A percentile compares a stretch with the other conserved stretches of the same genome.
Conservation (phyloP, 2,329 filamentous ascomycete genomes). For the Reticulascus tulasneorum region DNA sequence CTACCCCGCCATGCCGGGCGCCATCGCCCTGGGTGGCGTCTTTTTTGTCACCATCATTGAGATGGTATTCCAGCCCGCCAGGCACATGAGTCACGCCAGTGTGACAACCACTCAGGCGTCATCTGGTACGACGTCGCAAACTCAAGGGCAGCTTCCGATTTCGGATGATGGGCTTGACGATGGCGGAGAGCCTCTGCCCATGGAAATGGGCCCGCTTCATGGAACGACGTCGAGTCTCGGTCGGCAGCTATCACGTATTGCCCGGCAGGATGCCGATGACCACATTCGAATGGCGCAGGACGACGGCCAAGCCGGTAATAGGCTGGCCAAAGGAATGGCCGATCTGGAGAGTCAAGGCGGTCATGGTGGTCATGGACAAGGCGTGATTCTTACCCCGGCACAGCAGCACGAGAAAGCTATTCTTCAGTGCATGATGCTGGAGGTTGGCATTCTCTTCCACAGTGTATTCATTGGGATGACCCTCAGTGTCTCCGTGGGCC, state of each 20-base stretch:
- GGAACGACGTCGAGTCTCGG: constrained; percentile 6
- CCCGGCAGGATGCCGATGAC: neutral
- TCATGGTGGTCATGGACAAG: constrained; percentile 3
- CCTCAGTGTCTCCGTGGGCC: constrained; percentile 71
- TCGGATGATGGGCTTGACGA: neutral
- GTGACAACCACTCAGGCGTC: constrained; percentile 6
- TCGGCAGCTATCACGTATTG: constrained; percentile 9
- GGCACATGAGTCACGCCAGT: constrained; percentile 18
- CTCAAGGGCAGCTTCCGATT: no score
- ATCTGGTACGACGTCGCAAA: no score
- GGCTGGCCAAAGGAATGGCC: constrained; percentile 22
- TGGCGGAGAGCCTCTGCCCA: neutral
- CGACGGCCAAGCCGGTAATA: neutral
- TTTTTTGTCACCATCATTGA: constrained; percentile 79
- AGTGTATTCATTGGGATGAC: constrained; percentile 84
- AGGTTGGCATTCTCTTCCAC: constrained; percentile 76
- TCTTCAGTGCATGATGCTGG: constrained; percentile 72
- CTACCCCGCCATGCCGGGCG: constrained; percentile 74
- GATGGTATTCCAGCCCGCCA: constrained; percentile 55
- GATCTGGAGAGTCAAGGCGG: constrained; percentile 7
- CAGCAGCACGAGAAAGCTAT: constrained; percentile 61
- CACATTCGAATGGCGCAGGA: neutral
- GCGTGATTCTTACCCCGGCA: constrained; percentile 38
- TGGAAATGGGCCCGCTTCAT: constrained; percentile 2
- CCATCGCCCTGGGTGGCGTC: constrained; percentile 75